Evolutionary conservation across 441 rosid genomes (phyloP), one percentile per base, ranked within the genome.

Genomic region (Biscutella laevigata): DNA sequence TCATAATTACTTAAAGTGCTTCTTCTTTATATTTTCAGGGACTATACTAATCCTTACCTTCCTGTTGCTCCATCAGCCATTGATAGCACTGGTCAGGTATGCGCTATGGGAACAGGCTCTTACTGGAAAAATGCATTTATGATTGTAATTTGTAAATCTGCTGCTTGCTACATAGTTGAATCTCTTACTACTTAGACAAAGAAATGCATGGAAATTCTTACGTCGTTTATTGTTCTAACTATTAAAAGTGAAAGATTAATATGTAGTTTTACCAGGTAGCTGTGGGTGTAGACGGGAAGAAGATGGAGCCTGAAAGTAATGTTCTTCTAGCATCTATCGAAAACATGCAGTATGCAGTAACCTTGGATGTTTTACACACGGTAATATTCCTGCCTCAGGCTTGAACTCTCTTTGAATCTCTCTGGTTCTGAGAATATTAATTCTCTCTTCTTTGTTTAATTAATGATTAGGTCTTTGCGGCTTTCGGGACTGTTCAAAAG

Each of bases 241-340:
- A 40, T 33, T 27, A 17, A 43, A 38, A 19, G 7, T 55, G 28
- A 21, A 16, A 46, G 41, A 25, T 17, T 39, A 35, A 16, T 50
- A 42, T 35, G 11, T 66, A 27, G 37, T 54, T 54, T 12, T 67
- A 66, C 59, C 78, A 94, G 99, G 37, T 83, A 45, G 62, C 21
- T 49, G 73, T 86, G 62, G 95, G 96, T 62, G 38, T 81, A 66
- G 99, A 94, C 75, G 99, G 99, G 25, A 86, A 77, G 70, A 94
- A 84, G 66, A 74, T 89, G 53, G 99, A 94, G 66, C 94, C 96
- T 34, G 99, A 94, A 77, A 86, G 99, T 62, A 89, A 94, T 21
- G 97, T 94, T 45, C 97, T 89, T 67, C 99, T 84, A 10, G 99
- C 99, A 67, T 94, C 99, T 19, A 94, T 94, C 25, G 99, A 94